Base-by-base conservation (phyloP, 2,329 filamentous ascomycete species). In the Botrytis sinoallii region DNA sequence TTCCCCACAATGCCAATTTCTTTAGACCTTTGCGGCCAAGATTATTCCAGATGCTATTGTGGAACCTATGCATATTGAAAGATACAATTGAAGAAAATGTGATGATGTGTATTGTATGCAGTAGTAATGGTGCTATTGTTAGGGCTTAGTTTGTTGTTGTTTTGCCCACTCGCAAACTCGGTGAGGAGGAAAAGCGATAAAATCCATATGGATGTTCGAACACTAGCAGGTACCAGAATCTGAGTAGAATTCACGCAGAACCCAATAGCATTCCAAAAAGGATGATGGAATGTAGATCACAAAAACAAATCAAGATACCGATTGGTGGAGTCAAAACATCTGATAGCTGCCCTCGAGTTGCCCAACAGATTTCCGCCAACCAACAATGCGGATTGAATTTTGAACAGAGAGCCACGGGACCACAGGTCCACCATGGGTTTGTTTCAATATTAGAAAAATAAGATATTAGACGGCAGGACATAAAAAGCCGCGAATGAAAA, bases 401-500 rank as follows among this genome's bases (percentile, higher is more conserved):
- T 38, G 16, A 5, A 55, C 16, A 25, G 22, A 68, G 20, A 48
- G 6, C 25, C 25, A 42, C 5, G 14, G 25, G 16, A 40, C 32
- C 44, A 52, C 10, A 12, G 18, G 25, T 29, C 32, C 5, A 42
- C 38, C 35, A 57, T 29, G 25, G 65, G 35, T 6, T 68, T 8
- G 48, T 42, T 68, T 57, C 48, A 68, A 68, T 29, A 20, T 12
- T 38, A 29, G 20, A n/a, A 52, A 7, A 6, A 12, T n/a, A 4
- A 40, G 16, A 32, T 6, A 55, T 42, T 42, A 57, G 35, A 20
- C 52, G 29, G 35, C 10, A 29, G 35, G 9, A 29, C 20, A n/a
- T 55, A 8, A 68, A 42, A 68, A 8, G 48, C 48, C 65, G 18
- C 48, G 48, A 68, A 68, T 57, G 16, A 68, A 68, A 68, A 25